phyloP scores from a whole-genome alignment of 139 green algal genomes.

The Ettlia oleoabundans region DNA sequence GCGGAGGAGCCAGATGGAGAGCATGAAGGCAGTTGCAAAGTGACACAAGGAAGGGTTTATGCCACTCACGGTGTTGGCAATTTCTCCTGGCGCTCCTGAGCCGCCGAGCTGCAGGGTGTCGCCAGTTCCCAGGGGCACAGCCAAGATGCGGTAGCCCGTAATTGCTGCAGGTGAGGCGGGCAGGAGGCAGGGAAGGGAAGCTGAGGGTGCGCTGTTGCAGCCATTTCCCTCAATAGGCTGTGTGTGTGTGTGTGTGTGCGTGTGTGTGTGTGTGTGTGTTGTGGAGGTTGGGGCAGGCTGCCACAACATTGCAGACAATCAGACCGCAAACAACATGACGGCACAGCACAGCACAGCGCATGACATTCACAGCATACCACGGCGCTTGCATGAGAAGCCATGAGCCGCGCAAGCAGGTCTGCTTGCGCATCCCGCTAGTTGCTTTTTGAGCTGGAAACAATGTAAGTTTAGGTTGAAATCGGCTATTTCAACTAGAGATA shows the following conservation, averaged over 20 bases:
- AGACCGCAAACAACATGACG: background rate
- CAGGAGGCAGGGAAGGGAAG: background rate
- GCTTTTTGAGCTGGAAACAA: no score
- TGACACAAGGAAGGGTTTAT: no score
- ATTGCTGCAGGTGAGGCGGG: background rate
- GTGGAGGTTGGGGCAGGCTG: no score
- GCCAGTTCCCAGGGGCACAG: background rate
- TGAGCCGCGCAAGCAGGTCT: no score
- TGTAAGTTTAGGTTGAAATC: background rate
- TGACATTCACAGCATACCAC: background rate
- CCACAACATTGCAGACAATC: background rate
- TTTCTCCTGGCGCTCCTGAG: background rate
- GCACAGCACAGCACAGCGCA: background rate
- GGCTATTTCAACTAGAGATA: no score
- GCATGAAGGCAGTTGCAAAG: no score
- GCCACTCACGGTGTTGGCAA: background rate
- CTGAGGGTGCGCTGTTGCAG: no score
- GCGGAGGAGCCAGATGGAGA: no score
- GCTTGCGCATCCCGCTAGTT: no score
- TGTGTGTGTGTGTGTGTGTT: no score
- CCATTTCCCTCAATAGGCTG: no score
- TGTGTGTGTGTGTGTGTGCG: no score
- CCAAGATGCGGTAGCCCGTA: background rate
- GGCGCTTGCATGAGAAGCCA: background rate
- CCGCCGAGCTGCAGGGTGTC: background rate